Evolutionary conservation across 2,329 filamentous ascomycete species (phyloP), one percentile per base, ranked within the genome.

Genomic region (Nemania abortiva): DNA sequence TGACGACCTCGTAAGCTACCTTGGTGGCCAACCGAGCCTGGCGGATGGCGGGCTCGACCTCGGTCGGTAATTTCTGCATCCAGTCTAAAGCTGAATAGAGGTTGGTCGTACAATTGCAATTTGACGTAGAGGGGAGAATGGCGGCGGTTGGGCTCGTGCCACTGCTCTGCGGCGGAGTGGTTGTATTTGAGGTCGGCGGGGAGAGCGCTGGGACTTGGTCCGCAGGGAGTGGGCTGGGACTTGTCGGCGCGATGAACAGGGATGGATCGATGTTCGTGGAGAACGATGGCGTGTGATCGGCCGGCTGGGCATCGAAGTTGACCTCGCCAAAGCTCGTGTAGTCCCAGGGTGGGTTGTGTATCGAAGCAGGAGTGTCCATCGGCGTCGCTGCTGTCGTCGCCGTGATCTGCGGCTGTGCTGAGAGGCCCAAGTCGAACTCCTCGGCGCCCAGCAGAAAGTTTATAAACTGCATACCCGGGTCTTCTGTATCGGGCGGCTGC

Each of bases 81-180:
- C 84, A 83, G 67, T 85, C 82, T 2, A 89, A 79, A 4, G 86
- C 82, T 5, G 85, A 81, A 74, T 85, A 87, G 15, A 89, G 80
- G 15, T 78, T 81, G 0, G 84, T 82, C 0, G 86, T 82, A 69
- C 87, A 89, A 64, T 80, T 76, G 69, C 87, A 89, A 13, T 37
- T 52, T 20, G 55, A 34, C 10, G 11, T 15, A 15, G 49, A 47
- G 15, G 66, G 15, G 18, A 65, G n/a, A 56, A 56, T 60, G 56
- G 3, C 49, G 45, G 57, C 56, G 62, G 11, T 49, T 60, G 61
- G 55, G 37, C 49, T 64, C 24, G 60, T 47, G 52, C 18, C 24
- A 47, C 49, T 53, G 65, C 73, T 76, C 31, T 74, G 73, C n/a
- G 76, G 70, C 3, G 75, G 76, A 55, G 65, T 70, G 45, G 70